These are phyloP conservation scores for Astragalus glycyphyllos DNA, from an alignment of 306 rosid species.

Conservation along the genomic window DNA sequence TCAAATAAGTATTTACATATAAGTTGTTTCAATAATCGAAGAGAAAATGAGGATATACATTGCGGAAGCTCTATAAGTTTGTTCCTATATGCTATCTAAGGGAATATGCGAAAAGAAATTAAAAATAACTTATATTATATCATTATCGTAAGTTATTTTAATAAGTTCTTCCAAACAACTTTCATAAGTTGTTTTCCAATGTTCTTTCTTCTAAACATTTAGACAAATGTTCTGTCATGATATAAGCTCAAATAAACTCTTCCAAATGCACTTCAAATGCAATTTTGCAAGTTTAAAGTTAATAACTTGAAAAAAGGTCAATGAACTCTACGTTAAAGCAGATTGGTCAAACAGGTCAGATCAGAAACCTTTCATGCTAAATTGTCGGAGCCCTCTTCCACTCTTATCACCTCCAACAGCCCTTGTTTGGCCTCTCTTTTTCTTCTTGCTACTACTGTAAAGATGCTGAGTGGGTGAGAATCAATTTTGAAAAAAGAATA, in stretches of 20 bases:
- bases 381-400: constrained; percentile 99
- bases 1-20: neutral
- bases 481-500: neutral
- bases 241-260: neutral
- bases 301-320: constrained; percentile 6
- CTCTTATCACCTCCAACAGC: constrained; percentile 95
- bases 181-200: neutral
- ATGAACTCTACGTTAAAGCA: constrained; percentile 16
- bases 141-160: neutral
- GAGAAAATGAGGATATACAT: neutral
- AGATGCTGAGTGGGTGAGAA: constrained; percentile 37
- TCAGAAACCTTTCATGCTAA: constrained; percentile 92
- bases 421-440: constrained; percentile 86
- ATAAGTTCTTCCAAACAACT: neutral
- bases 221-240: neutral
- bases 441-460: constrained; percentile 78
- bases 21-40: neutral
- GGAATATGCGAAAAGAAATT: neutral
- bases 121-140: too few relatives aligned
- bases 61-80: neutral
- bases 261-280: neutral
- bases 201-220: neutral
- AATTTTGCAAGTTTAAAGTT: constrained; percentile 8
- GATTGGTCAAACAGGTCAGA: constrained; percentile 16
- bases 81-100: neutral